Evolutionary conservation across 2,329 filamentous ascomycete species (phyloP), one percentile per base, ranked within the genome.

Genomic region (Xylariales sp.): DNA sequence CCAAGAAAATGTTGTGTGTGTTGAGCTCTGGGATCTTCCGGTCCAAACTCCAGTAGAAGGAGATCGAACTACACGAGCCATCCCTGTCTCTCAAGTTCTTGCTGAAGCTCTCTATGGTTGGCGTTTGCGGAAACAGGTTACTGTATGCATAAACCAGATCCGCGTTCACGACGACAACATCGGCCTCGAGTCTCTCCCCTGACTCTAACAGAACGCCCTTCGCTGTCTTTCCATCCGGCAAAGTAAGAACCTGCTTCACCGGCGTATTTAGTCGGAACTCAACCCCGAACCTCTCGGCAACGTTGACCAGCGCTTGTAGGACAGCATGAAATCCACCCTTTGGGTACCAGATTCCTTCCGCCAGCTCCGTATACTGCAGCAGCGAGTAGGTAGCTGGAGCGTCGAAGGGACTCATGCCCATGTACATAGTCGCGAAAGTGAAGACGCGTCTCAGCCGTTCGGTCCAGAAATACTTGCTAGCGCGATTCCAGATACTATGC

Each of bases 381-480:
- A 88, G 60, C 36, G 75, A 82, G 62, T 88, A 88, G 2, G 84
- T 88, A 3, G 80, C 83, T 0, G 84, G 85, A 0, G 85, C 84
- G 55, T 86, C 82, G 55, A 84, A 88, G 0, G 85, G 85, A 41
- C 73, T 81, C 84, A 88, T 88, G 0, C 85, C 85, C 80, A 88
- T 84, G 55, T 89, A 88, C 84, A 88, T 89, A 51, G 81, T 87
- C 16, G 78, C 83, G 60, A 88, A 88, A 0, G 84, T 88, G 49
- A 88, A 88, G 0, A 84, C 83, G 19, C 83, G 65, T 46, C 84
- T 68, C 52, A 88, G 55, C 43, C 83, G 68, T 55, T 88, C 84
- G 0, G 80, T 82, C 68, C 69, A 74, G 59, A 88, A 88, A 53
- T 88, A 88, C 46, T 71, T 73, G 19, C 74, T 68, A 3, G 82